Percentiles rank a stretch among this genome's conserved stretches.
Evolutionary conservation across 306 rosid species (phyloP).

Genomic region (Trifolium pratense): DNA sequence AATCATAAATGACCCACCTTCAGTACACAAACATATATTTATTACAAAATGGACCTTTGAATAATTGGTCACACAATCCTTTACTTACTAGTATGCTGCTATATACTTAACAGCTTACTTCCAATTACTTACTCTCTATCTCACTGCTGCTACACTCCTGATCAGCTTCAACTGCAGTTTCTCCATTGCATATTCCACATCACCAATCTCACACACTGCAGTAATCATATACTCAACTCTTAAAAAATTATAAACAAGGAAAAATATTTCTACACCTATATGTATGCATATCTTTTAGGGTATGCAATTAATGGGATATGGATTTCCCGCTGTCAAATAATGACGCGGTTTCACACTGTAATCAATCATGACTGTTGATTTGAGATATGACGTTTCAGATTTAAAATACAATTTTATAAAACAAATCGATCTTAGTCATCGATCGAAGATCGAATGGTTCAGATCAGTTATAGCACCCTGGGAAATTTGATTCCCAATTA

Average conservation of each 20-base stretch:
- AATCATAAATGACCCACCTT: slow-evolving; percentile 45
- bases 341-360: too few relatives aligned
- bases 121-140: not conserved
- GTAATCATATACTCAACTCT: too few relatives aligned
- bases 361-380: too few relatives aligned
- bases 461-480: too few relatives aligned
- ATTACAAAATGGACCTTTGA: slow-evolving; percentile 49
- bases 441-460: too few relatives aligned
- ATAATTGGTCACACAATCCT: slow-evolving; percentile 30
- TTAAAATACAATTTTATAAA: too few relatives aligned
- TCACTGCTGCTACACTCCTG: slow-evolving; percentile 8
- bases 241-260: not conserved
- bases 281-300: not conserved
- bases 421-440: too few relatives aligned
- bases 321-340: too few relatives aligned
- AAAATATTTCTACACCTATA: not conserved
- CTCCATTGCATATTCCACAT: not conserved
- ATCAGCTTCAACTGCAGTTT: slow-evolving; percentile 9
- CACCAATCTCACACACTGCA: too few relatives aligned
- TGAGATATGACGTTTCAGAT: too few relatives aligned
- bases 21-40: slow-evolving; percentile 46
- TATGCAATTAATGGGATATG: not conserved
- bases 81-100: not conserved
- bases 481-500: too few relatives aligned
- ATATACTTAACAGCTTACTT: slow-evolving; percentile 18